phyloP scores from a whole-genome alignment of 2,329 filamentous ascomycete species.

The Colletotrichum falcatum region DNA sequence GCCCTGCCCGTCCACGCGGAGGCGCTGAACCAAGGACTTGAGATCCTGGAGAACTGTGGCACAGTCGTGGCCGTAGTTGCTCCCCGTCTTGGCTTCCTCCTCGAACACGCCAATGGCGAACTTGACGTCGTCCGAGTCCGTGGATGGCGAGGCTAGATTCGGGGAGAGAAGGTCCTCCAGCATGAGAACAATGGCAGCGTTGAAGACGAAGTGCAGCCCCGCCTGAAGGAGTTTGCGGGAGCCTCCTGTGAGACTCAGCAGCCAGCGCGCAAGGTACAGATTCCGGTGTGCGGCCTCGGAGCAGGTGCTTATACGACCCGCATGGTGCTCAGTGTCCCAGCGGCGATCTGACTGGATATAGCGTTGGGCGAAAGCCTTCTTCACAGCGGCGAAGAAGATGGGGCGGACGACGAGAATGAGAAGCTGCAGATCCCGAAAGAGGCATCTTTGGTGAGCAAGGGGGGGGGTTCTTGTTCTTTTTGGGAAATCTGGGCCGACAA shows the following conservation, averaged over 20 bases:
- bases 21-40: constrained; percentile 50
- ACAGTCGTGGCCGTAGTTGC: constrained; percentile 54
- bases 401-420: constrained; percentile 62
- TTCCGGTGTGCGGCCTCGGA: constrained; percentile 60
- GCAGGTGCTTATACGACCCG: constrained; percentile 53
- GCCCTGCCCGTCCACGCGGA: constrained; percentile 44
- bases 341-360: constrained; percentile 47
- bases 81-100: constrained; percentile 53
- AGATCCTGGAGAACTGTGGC: constrained; percentile 55
- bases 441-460: background rate
- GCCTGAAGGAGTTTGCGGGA: constrained; percentile 57
- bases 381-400: constrained; percentile 60
- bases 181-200: constrained; percentile 61
- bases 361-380: constrained; percentile 58
- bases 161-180: constrained; percentile 58
- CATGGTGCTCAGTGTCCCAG: constrained; percentile 47
- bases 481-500: background rate
- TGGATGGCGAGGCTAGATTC: constrained; percentile 44
- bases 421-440: constrained; percentile 51
- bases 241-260: constrained; percentile 50
- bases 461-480: constrained; percentile 6
- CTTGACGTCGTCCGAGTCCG: constrained; percentile 50
- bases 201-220: constrained; percentile 63
- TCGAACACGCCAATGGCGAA: constrained; percentile 58
- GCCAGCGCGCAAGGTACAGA: constrained; percentile 57